A percentile compares a stretch with the other conserved stretches of the same genome.
Conservation (phyloP, 306 rosid genomes). For the Senna tora region DNA sequence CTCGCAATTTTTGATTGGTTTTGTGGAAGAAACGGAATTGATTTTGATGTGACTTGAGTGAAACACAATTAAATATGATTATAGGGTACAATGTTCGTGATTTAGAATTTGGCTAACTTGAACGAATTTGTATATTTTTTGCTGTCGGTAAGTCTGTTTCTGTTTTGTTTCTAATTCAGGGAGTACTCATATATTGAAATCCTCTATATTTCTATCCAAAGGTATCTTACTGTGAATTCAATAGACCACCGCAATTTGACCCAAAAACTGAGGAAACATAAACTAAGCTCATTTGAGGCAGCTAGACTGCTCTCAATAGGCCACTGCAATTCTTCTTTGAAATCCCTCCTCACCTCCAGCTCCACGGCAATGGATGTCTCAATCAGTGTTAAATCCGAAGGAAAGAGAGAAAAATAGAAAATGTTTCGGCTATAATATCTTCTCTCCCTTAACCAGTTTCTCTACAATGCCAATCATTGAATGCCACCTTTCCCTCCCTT, state of each 20-base stretch:
- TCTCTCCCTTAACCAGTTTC: not conserved
- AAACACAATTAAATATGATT: too few relatives aligned
- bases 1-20: not conserved
- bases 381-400: too few relatives aligned
- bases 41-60: not conserved
- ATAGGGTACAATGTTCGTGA: not conserved
- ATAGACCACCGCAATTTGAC: too few relatives aligned
- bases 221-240: slow-evolving; percentile 53
- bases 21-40: not conserved
- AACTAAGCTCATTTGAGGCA: too few relatives aligned
- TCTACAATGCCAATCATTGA: not conserved
- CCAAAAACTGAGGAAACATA: too few relatives aligned
- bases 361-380: too few relatives aligned
- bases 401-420: too few relatives aligned
- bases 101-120: not conserved
- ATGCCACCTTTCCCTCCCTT: not conserved
- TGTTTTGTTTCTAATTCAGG: slow-evolving; percentile 50
- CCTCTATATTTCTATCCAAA: slow-evolving; percentile 59
- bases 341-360: too few relatives aligned
- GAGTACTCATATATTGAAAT: slow-evolving; percentile 58
- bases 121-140: not conserved
- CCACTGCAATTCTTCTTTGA: too few relatives aligned
- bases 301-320: too few relatives aligned
- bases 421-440: too few relatives aligned
- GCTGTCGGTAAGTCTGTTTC: not conserved